These are phyloP conservation scores for Thelonectria rubi DNA, from an alignment of 2,329 filamentous ascomycete genomes.

Conservation along the genomic window DNA sequence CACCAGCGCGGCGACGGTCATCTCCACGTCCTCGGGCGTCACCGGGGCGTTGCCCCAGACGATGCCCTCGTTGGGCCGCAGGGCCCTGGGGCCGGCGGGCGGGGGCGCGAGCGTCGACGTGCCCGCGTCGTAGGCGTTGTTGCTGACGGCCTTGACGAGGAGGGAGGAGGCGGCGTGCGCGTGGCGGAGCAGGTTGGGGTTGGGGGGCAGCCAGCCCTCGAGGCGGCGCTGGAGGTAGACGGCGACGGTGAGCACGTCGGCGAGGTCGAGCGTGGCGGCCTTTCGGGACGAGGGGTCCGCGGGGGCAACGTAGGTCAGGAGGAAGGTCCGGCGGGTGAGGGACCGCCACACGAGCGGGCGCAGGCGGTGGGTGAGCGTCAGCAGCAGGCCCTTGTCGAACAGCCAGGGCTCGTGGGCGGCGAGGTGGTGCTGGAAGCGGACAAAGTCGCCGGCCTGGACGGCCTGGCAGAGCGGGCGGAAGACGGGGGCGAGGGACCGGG, in stretches of 20 bases:
- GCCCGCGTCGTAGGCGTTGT: constrained; percentile 52
- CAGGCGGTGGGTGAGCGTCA: constrained; percentile 79
- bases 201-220: constrained; percentile 63
- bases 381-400: constrained; percentile 76
- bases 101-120: constrained; percentile 58
- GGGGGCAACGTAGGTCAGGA: constrained; percentile 79
- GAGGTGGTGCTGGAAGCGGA: constrained; percentile 76
- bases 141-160: constrained; percentile 61
- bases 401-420: constrained; percentile 75
- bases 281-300: constrained; percentile 62
- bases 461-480: constrained; percentile 79
- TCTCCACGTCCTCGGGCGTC: constrained; percentile 75
- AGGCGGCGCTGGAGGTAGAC: constrained; percentile 71
- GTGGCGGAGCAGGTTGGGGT: constrained; percentile 30
- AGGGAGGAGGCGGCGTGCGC: constrained; percentile 56
- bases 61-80: constrained; percentile 66
- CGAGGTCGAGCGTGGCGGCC: constrained; percentile 79
- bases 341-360: constrained; percentile 87
- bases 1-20: constrained; percentile 77
- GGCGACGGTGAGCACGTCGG: constrained; percentile 72
- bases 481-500: constrained; percentile 65
- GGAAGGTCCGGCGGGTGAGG: constrained; percentile 79
- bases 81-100: constrained; percentile 55
- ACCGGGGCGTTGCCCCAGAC: constrained; percentile 71
- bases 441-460: constrained; percentile 77